A percentile compares a stretch with the other conserved stretches of the same genome.
These are phyloP conservation scores for Magnaporthiopsis incrustans DNA, from an alignment of 2,329 filamentous ascomycete species.

Conservation along the genomic window DNA sequence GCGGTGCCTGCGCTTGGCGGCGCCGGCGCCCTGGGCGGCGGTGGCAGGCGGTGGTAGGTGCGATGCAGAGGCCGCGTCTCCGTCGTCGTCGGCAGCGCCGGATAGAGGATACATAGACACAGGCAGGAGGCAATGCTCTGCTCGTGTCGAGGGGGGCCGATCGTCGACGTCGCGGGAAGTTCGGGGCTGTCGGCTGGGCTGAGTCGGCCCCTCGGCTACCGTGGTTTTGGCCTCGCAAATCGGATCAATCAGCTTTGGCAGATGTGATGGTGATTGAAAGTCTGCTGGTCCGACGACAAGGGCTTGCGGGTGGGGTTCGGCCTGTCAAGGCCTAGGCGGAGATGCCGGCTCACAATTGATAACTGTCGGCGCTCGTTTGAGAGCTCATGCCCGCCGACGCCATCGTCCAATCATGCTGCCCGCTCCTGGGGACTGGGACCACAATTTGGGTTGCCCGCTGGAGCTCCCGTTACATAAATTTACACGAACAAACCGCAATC, in stretches of 20 bases:
- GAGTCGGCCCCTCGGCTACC: not conserved
- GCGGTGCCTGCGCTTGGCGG: constrained; percentile 18
- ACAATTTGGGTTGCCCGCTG: not conserved
- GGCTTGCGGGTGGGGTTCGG: not conserved
- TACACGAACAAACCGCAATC: too few relatives aligned
- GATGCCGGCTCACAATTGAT: not conserved
- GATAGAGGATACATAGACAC: constrained; percentile 5
- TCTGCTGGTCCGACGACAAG: not conserved
- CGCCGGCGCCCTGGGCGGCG: not conserved
- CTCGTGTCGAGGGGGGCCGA: not conserved
- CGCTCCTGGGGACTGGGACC: too few relatives aligned
- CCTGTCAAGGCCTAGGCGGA: not conserved
- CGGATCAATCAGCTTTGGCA: not conserved
- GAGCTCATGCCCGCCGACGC: not conserved
- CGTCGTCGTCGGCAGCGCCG: constrained; percentile 10
- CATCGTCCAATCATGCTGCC: not conserved
- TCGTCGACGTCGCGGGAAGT: constrained; percentile 11
- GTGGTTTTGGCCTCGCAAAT: not conserved
- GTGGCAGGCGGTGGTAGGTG: not conserved
- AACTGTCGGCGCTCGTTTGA: not conserved
- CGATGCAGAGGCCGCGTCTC: constrained; percentile 1
- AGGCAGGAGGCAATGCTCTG: not conserved
- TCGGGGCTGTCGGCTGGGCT: constrained; percentile 17
- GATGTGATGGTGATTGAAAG: not conserved
- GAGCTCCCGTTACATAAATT: too few relatives aligned